These are phyloP conservation scores for Trichoderma guizhouense DNA, from an alignment of 2,329 filamentous ascomycete genomes.

Conservation along the genomic window DNA sequence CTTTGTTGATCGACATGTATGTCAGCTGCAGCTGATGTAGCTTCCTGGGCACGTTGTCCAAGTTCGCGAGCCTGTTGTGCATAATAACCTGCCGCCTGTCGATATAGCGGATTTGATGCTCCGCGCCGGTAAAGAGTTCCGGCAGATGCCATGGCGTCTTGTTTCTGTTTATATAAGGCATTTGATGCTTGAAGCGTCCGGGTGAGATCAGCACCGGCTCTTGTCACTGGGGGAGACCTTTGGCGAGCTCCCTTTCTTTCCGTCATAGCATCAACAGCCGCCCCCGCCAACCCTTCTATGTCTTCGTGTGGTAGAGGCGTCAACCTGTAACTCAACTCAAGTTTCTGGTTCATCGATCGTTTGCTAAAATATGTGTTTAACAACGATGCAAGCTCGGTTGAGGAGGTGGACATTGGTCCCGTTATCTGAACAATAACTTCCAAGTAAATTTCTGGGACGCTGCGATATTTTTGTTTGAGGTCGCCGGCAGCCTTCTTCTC, in stretches of 20 bases:
- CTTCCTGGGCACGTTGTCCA: constrained; percentile 52
- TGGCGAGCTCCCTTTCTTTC: background rate
- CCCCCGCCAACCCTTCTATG: constrained; percentile 15
- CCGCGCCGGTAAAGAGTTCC: constrained; percentile 44
- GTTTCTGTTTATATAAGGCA: constrained; percentile 30
- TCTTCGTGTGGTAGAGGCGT: constrained; percentile 31
- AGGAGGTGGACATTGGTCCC: constrained; percentile 31
- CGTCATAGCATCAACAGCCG: background rate
- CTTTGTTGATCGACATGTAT: constrained; percentile 67
- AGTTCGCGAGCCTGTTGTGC: constrained; percentile 66
- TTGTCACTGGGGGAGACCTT: background rate
- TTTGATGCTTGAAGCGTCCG: constrained; percentile 30
- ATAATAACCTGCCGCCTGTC: constrained; percentile 74
- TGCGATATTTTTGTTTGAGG: constrained; percentile 38
- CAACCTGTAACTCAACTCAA: constrained; percentile 39
- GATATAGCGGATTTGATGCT: constrained; percentile 69
- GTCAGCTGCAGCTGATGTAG: constrained; percentile 67
- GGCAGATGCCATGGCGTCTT: constrained; percentile 37
- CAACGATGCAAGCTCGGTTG: constrained; percentile 40
- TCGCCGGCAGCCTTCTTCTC: constrained; percentile 32
- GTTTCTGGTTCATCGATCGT: constrained; percentile 34
- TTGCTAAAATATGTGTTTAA: constrained; percentile 43
- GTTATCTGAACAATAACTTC: constrained; percentile 42
- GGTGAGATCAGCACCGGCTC: constrained; percentile 21
- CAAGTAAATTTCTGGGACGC: constrained; percentile 44